Conservation (phyloP, 441 rosid genomes). For the Erodium moschatum region DNA sequence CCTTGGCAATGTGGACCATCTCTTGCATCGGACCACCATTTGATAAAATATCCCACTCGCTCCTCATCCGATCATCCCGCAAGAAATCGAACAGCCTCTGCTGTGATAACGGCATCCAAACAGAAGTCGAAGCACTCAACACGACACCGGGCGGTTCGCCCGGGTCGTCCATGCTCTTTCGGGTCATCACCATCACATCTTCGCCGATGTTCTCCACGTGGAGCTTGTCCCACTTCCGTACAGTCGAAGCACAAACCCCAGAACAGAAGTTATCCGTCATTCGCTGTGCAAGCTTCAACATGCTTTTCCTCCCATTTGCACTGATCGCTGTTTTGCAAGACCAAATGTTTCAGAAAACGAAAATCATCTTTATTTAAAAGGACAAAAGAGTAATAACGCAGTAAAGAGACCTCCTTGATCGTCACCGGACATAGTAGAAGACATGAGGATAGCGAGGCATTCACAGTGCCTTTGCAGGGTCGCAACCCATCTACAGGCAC, state of each 20-base stretch:
- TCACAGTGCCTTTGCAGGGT: constrained; percentile 81
- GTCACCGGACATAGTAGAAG: constrained; percentile 37
- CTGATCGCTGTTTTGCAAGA: constrained; percentile 41
- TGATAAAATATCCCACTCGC: constrained; percentile 93
- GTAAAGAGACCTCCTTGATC: constrained; percentile 33
- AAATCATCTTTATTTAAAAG: constrained; percentile 26
- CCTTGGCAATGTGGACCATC: constrained; percentile 84
- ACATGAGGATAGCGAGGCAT: constrained; percentile 73
- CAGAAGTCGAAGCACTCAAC: constrained; percentile 78
- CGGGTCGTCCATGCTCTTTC: constrained; percentile 68
- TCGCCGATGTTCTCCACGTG: constrained; percentile 58
- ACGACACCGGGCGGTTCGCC: constrained; percentile 89
- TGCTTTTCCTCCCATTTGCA: constrained; percentile 64
- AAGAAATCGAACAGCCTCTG: constrained; percentile 68
- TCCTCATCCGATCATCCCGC: constrained; percentile 73
- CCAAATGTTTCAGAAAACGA: background rate
- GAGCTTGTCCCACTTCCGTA: constrained; percentile 72
- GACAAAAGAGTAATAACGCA: constrained; percentile 7
- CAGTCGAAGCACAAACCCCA: constrained; percentile 71
- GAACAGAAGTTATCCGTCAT: constrained; percentile 85
- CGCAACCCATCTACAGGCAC: constrained; percentile 85
- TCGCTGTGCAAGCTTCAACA: constrained; percentile 80
- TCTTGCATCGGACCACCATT: constrained; percentile 89
- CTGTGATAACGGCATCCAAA: constrained; percentile 76
- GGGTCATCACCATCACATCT: constrained; percentile 72